Conservation (phyloP, 2,329 filamentous ascomycete genomes). For the Fusarium sp. region DNA sequence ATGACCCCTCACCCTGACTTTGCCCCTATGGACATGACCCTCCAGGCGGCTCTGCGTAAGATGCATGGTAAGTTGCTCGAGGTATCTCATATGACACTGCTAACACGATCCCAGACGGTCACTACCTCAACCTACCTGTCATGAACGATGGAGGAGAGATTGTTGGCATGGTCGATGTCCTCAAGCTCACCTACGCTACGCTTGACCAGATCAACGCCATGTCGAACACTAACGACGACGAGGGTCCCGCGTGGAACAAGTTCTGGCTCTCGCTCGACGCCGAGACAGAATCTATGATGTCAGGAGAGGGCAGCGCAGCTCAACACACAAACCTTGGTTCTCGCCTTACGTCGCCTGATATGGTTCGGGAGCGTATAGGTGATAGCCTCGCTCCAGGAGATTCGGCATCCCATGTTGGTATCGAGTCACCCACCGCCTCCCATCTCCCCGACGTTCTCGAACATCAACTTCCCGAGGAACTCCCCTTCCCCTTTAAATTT, state of each 20-base stretch:
- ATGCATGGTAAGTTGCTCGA: conserved; percentile 85
- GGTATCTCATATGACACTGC: background rate
- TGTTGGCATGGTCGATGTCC: conserved; percentile 98
- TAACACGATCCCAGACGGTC: conserved; percentile 78
- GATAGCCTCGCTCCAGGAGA: conserved; percentile 94
- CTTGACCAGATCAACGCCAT: conserved; percentile 98
- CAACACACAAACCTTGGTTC: conserved; percentile 74
- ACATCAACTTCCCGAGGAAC: conserved; percentile 72
- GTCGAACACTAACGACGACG: conserved; percentile 82
- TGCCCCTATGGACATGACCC: conserved; percentile 98
- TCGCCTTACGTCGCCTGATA: conserved; percentile 85
- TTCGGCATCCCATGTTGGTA: conserved; percentile 92
- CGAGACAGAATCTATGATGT: conserved; percentile 96
- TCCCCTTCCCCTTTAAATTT: conserved; percentile 98
- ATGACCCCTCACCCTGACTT: conserved; percentile 99
- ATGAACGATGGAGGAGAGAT: conserved; percentile 99
- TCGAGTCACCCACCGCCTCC: conserved; percentile 82
- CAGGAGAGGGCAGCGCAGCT: conserved; percentile 87
- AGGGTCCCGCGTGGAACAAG: conserved; percentile 99
- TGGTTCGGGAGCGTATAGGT: conserved; percentile 76
- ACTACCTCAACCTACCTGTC: conserved; percentile 97
- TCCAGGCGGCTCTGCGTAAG: conserved; percentile 96
- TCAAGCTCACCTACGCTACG: conserved; percentile 98
- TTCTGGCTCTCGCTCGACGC: conserved; percentile 98
- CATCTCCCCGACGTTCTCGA: conserved; percentile 66